Evolutionary conservation across 495 filamentous ascomycete species (phyloP), one percentile per base, ranked within the genome.

Genomic region (Aspergillus nidulans): DNA sequence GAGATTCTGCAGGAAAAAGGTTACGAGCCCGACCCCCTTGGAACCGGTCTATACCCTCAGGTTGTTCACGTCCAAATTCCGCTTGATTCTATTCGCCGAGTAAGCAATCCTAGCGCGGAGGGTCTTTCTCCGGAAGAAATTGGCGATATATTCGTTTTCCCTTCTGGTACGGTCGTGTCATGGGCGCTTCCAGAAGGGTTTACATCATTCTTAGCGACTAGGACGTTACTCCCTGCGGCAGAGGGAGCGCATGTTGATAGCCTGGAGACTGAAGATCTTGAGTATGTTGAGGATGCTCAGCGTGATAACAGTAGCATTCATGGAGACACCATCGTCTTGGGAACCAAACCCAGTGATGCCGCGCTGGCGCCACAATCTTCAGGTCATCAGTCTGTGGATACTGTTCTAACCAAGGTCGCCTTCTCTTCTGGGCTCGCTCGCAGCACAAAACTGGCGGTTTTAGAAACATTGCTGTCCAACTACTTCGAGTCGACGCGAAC

Each of bases 61-160:
- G 84, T 88, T 12, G 77, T 86, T 3, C 85, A 88, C 59, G 68
- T 86, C 20, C 81, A 84, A 54, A 63, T 83, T 51, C 77, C 78
- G 10, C 81, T 79, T 52, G 80, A 69, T 70, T 86, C 67, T 61
- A 71, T 75, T 47, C 67, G 67, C 16, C 70, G 74, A 28, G 63
- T 72, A 42, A 68, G 64, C 56, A 88, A 82, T 66, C 80, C 66
- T 63, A 85, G 68, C 52, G 69, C 70, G 16, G 77, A 77, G 20
- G 83, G 80, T 49, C 81, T 90, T 44, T 72, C 83, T 21, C 69
- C 76, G 3, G 75, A 81, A 38, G 83, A 88, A 64, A 81, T 83
- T 48, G 91, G 91, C 12, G 94, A 97, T 67, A 80, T 97, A 13
- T 97, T 97, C 59, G 84, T 98, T n/a, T 98, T 98, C 61, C 91